phyloP scores from a whole-genome alignment of 768 basidiomycete species.

The Leccinum uliginosum region DNA sequence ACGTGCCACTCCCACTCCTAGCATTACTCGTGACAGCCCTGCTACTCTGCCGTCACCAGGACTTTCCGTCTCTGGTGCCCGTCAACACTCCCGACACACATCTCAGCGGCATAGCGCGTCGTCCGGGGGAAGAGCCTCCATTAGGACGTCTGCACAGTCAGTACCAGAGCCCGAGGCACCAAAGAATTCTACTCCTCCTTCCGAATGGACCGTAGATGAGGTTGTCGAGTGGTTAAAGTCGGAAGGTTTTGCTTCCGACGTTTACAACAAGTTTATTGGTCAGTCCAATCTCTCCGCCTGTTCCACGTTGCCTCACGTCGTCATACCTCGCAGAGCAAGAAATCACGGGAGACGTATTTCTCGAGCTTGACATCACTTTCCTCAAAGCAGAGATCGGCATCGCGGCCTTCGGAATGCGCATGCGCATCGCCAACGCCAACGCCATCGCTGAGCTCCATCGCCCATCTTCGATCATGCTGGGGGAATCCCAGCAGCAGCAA shows the following conservation, averaged over 20 bases:
- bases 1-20: constrained; percentile 24
- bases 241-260: constrained; percentile 81
- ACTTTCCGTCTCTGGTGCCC: constrained; percentile 21
- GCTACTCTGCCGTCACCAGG: constrained; percentile 30
- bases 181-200: constrained; percentile 44
- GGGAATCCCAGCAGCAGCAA: constrained; percentile 38
- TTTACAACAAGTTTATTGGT: constrained; percentile 87
- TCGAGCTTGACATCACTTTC: constrained; percentile 87
- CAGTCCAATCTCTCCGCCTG: constrained; percentile 21
- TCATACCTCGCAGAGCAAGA: constrained; percentile 73
- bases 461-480: constrained; percentile 59
- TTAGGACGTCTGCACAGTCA: constrained; percentile 14
- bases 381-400: constrained; percentile 95
- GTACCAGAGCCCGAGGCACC: constrained; percentile 17
- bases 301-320: neutral
- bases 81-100: constrained; percentile 24
- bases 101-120: constrained; percentile 44
- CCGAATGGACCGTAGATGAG: constrained; percentile 83
- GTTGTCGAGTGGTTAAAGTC: constrained; percentile 84
- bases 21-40: constrained; percentile 24
- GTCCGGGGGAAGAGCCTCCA: constrained; percentile 25
- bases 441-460: constrained; percentile 85
- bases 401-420: constrained; percentile 88
- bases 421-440: constrained; percentile 88
- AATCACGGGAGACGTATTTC: constrained; percentile 94